A percentile compares a stretch with the other conserved stretches of the same genome.
Conservation (phyloP, 805 yeast genomes). For the Maudiozyma pseudohumilis region DNA sequence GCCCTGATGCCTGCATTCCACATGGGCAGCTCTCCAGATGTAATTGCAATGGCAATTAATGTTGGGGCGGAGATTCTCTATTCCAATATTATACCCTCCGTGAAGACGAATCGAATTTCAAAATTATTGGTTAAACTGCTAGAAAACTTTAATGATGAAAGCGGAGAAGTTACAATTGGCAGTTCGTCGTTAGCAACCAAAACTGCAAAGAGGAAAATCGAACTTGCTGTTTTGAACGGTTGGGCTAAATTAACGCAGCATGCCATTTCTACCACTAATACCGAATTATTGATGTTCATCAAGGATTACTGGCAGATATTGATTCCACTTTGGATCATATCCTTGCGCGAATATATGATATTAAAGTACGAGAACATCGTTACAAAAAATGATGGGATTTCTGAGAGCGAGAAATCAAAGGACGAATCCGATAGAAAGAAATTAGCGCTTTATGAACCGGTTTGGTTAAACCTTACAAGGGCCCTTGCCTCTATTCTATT, state of each 20-base stretch:
- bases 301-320: slow-evolving; percentile 49
- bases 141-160: slow-evolving; percentile 37
- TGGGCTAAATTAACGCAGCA: slow-evolving; percentile 56
- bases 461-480: slow-evolving; percentile 72
- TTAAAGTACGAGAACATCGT: slow-evolving; percentile 40
- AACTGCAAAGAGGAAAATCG: slow-evolving; percentile 43
- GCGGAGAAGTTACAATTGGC: slow-evolving; percentile 39
- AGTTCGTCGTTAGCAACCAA: slow-evolving; percentile 41
- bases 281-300: slow-evolving; percentile 40
- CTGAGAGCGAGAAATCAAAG: neutral
- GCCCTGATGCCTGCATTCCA: slow-evolving; percentile 83
- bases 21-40: slow-evolving; percentile 57
- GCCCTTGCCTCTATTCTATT: slow-evolving; percentile 62
- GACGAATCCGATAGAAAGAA: slow-evolving; percentile 7
- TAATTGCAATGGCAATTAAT: slow-evolving; percentile 68
- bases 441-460: slow-evolving; percentile 31
- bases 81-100: slow-evolving; percentile 43
- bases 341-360: slow-evolving; percentile 65
- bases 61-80: slow-evolving; percentile 70
- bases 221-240: slow-evolving; percentile 52
- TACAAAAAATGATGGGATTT: slow-evolving; percentile 7
- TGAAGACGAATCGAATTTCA: slow-evolving; percentile 45
- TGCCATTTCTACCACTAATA: slow-evolving; percentile 18
- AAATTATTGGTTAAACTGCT: slow-evolving; percentile 57
- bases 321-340: slow-evolving; percentile 69